phyloP scores from a whole-genome alignment of 192 early-diverging fungal genomes.

The Backusella circina region DNA sequence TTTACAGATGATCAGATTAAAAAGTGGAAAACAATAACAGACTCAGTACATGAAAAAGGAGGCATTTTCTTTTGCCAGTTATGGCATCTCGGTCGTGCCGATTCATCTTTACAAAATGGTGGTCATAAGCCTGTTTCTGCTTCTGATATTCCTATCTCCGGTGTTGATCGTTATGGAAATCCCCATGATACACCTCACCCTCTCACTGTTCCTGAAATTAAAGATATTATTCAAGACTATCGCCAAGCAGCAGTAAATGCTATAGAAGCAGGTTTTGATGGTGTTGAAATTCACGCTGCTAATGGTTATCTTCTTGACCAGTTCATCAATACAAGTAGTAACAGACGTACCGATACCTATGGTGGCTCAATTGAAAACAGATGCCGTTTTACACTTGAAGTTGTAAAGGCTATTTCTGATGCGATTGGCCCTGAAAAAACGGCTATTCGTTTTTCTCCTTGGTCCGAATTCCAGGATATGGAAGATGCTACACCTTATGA shows the following conservation, averaged over 20 bases:
- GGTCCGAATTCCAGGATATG: slow-evolving; percentile 28
- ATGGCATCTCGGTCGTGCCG: slow-evolving; percentile 36
- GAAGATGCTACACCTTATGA: slow-evolving; percentile 12
- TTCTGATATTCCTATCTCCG: slow-evolving; percentile 18
- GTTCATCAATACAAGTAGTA: slow-evolving; percentile 77
- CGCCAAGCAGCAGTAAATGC: slow-evolving; percentile 64
- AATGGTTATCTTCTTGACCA: slow-evolving; percentile 85
- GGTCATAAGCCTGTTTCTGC: slow-evolving; percentile 14
- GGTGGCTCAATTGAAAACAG: slow-evolving; percentile 19
- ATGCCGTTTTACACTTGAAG: slow-evolving; percentile 17
- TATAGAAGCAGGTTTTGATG: slow-evolving; percentile 79
- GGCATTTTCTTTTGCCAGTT: slow-evolving; percentile 55
- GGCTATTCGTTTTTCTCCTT: slow-evolving; percentile 32
- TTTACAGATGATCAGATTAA: slow-evolving; percentile 36
- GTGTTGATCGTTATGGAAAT: slow-evolving; percentile 1
- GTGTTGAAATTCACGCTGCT: slow-evolving; percentile 85
- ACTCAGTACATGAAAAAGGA: slow-evolving; percentile 53
- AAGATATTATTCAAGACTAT: background rate
- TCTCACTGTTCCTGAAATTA: slow-evolving; percentile 8
- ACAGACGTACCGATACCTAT: slow-evolving; percentile 60
- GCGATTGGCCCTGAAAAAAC: slow-evolving; percentile 24
- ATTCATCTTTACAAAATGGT: background rate
- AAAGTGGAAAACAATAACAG: slow-evolving; percentile 49
- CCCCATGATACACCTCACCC: slow-evolving; percentile 14
- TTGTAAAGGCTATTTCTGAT: slow-evolving; percentile 8